phyloP scores from a whole-genome alignment of 192 early-diverging fungal species.

The Backusella australiensis region DNA sequence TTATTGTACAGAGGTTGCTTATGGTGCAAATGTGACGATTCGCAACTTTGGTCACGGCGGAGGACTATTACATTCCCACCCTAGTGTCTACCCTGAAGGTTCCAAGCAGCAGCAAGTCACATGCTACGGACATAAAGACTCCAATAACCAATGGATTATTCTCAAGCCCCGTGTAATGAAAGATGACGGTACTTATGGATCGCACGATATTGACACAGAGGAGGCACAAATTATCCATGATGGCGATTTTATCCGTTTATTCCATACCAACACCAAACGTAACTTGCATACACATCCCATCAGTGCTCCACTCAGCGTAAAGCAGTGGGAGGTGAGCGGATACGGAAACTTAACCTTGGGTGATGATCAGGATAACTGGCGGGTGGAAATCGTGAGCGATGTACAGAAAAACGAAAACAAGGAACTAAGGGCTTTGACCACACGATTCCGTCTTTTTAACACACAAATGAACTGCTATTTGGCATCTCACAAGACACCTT shows the following conservation, averaged over 20 bases:
- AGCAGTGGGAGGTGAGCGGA: slow-evolving; percentile 85
- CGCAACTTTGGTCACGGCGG: slow-evolving; percentile 82
- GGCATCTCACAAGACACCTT: slow-evolving; percentile 64
- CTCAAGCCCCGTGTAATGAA: slow-evolving; percentile 46
- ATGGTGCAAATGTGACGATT: slow-evolving; percentile 84
- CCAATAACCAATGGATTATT: slow-evolving; percentile 91
- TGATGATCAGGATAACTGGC: slow-evolving; percentile 92
- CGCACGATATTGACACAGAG: slow-evolving; percentile 22
- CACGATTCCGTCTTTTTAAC: slow-evolving; percentile 82
- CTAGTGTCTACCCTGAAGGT: slow-evolving; percentile 77
- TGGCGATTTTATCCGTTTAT: slow-evolving; percentile 81
- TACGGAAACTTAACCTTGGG: slow-evolving; percentile 76
- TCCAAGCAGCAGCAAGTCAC: slow-evolving; percentile 98
- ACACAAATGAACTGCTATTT: slow-evolving; percentile 70
- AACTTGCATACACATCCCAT: slow-evolving; percentile 89
- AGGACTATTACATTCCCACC: slow-evolving; percentile 93
- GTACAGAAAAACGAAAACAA: slow-evolving; percentile 39
- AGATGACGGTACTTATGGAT: neutral
- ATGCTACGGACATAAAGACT: slow-evolving; percentile 89
- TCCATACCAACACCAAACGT: slow-evolving; percentile 65
- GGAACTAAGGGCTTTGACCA: slow-evolving; percentile 70
- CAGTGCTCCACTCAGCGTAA: slow-evolving; percentile 69
- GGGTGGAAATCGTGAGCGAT: slow-evolving; percentile 79
- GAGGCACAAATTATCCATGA: slow-evolving; percentile 55
- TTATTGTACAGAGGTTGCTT: slow-evolving; percentile 71